Evolutionary conservation across 2,329 filamentous ascomycete species (phyloP).

Genomic region (Pyrenochaeta sp.): DNA sequence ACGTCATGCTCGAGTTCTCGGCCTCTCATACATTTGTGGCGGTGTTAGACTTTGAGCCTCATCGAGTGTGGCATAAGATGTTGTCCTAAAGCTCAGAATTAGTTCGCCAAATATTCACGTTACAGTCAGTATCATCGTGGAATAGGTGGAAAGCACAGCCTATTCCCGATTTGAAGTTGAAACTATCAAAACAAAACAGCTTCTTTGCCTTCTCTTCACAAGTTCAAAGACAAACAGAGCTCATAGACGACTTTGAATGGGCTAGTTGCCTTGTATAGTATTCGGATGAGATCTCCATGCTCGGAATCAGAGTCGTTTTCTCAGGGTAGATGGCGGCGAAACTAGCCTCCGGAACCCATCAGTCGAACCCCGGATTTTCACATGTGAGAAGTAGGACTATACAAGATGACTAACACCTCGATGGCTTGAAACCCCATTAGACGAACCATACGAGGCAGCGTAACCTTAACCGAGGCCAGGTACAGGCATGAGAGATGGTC

Average conservation of each 20-base stretch:
- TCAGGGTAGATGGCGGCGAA: no score
- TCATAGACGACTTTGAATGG: no score
- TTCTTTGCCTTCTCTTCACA: no score
- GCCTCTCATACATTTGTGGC: no score
- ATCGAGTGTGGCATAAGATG: background rate
- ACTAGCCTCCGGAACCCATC: no score
- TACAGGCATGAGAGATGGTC: background rate
- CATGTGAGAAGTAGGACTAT: background rate
- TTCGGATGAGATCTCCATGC: no score
- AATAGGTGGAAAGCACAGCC: no score
- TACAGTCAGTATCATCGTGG: background rate
- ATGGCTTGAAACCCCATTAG: background rate
- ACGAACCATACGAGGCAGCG: background rate
- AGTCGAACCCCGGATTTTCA: constrained; percentile 3
- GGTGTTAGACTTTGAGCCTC: no score
- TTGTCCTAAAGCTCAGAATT: background rate
- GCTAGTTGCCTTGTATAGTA: no score
- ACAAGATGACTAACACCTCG: background rate
- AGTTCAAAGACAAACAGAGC: no score
- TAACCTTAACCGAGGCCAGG: background rate
- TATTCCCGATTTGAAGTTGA: background rate
- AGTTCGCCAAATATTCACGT: no score
- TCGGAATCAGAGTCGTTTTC: no score
- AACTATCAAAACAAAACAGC: background rate
- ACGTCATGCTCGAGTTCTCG: constrained; percentile 5